These are phyloP conservation scores for Pythium oligandrum DNA, from an alignment of 352 stramenopile genomes.

Conservation along the genomic window DNA sequence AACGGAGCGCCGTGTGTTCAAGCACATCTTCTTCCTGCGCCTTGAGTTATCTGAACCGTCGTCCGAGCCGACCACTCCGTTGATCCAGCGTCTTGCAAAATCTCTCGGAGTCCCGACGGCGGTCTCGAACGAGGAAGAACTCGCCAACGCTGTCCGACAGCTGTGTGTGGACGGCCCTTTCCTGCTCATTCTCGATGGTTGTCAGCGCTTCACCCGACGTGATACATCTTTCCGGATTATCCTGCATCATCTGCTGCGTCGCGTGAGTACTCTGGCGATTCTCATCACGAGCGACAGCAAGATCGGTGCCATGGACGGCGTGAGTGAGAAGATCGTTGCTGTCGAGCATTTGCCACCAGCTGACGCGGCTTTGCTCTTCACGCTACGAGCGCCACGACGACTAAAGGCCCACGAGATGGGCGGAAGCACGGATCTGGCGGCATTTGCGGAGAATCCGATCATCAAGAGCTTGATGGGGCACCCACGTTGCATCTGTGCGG, in stretches of 20 bases:
- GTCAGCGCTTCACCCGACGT: slow-evolving; percentile 44
- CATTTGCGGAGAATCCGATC: slow-evolving; percentile 60
- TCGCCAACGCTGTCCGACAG: slow-evolving; percentile 51
- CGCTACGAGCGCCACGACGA: slow-evolving; percentile 62
- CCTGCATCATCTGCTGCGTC: slow-evolving; percentile 48
- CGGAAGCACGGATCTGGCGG: slow-evolving; percentile 47
- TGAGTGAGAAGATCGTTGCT: slow-evolving; percentile 72
- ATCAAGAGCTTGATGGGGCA: slow-evolving; percentile 59
- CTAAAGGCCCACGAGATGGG: slow-evolving; percentile 80
- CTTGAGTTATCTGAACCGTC: slow-evolving; percentile 25
- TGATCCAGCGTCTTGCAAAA: not conserved
- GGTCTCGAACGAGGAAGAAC: slow-evolving; percentile 20
- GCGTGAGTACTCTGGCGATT: slow-evolving; percentile 55
- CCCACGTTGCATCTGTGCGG: slow-evolving; percentile 67
- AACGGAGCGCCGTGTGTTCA: slow-evolving; percentile 63
- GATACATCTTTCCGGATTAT: slow-evolving; percentile 39
- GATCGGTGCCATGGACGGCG: slow-evolving; percentile 71
- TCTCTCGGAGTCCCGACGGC: not conserved
- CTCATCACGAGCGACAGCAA: slow-evolving; percentile 69
- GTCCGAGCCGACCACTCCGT: not conserved
- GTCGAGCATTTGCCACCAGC: slow-evolving; percentile 58
- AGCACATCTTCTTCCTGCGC: slow-evolving; percentile 67
- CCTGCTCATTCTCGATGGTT: slow-evolving; percentile 76
- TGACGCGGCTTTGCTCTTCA: slow-evolving; percentile 73
- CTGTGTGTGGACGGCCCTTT: slow-evolving; percentile 43